phyloP scores from a whole-genome alignment of 176 grass and related monocot genomes.

The Guadua angustifolia region DNA sequence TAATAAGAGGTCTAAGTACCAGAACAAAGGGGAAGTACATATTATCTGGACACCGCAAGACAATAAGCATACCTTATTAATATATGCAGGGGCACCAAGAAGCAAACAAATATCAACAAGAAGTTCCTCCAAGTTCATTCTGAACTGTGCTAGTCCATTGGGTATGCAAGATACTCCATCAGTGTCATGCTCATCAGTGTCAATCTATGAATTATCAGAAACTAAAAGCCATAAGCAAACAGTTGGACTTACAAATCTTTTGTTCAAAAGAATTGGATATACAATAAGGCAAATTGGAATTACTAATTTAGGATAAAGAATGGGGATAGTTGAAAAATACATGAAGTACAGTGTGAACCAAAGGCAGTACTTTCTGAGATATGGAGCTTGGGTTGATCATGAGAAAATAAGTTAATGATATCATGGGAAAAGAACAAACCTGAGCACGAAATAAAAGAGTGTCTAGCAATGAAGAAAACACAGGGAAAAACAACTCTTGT shows the following conservation, averaged over 20 bases:
- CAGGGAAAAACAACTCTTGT: slow-evolving; percentile 67
- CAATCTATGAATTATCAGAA: slow-evolving; percentile 55
- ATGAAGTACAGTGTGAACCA: slow-evolving; percentile 21
- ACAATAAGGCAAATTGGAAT: background rate
- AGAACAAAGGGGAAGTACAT: background rate
- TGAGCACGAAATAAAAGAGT: slow-evolving; percentile 78
- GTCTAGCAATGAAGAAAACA: slow-evolving; percentile 89
- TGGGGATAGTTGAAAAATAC: too few relatives aligned
- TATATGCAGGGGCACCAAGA: slow-evolving; percentile 65
- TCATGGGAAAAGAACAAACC: slow-evolving; percentile 50
- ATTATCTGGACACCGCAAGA: slow-evolving; percentile 2
- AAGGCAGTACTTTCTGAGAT: slow-evolving; percentile 11
- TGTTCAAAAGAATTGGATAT: slow-evolving; percentile 28
- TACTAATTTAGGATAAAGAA: background rate
- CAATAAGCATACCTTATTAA: slow-evolving; percentile 66
- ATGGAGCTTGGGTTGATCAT: slow-evolving; percentile 23
- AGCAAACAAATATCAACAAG: slow-evolving; percentile 92
- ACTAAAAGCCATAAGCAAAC: slow-evolving; percentile 28
- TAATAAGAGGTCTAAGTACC: background rate
- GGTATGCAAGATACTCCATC: slow-evolving; percentile 63
- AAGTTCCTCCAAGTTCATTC: slow-evolving; percentile 91
- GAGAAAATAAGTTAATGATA: slow-evolving; percentile 24
- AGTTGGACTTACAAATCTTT: slow-evolving; percentile 10
- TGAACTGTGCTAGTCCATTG: slow-evolving; percentile 75
- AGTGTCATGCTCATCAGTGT: slow-evolving; percentile 48